Base-by-base conservation (phyloP, 2,329 filamentous ascomycete species). In the Verticillium dahliae region DNA sequence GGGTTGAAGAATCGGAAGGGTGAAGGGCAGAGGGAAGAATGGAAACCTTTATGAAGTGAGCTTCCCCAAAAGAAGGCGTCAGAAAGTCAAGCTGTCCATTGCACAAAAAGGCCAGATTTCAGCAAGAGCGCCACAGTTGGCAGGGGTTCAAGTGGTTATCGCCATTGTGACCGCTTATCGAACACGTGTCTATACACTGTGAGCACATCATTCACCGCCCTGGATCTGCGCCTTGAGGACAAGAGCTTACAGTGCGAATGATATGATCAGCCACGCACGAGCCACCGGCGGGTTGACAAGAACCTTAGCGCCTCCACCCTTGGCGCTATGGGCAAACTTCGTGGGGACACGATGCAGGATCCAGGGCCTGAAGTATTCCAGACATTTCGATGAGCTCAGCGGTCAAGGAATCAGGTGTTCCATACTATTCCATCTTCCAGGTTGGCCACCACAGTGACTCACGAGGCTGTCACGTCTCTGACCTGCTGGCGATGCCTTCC, bases 31-130 rank as follows among this genome's bases (percentile, higher is more conserved):
- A 62, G 62, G 68, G 65, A 67, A 63, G 62, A 68, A 67, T 31
- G 64, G 65, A 61, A 67, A 66, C 62, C 69, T 73, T 77, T 78
- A 76, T 72, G 72, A 76, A 74, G 27, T 31, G 67, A 63, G 63
- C 64, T 63, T 62, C 62, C 61, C 65, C 65, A 65, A 66, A 68
- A 64, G 69, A 74, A 75, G 75, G 72, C 68, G 71, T 74, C 69
- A 68, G 78, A 75, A 72, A 68, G 71, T 75, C 69, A 69, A 79
- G 72, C 76, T 80, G 77, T 79, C 76, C 76, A 75, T 71, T 68
- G 71, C 69, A 72, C 72, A 71, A 76, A 78, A 77, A 80, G 78
- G 78, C 78, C 78, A 80, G 76, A 80, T 80, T 79, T 77, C 77
- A 78, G 71, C 67, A 71, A 52, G 18, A 18, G 61, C 64, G 69